Conservation (phyloP, 495 filamentous ascomycete species). For the Penicillium turbatum region DNA sequence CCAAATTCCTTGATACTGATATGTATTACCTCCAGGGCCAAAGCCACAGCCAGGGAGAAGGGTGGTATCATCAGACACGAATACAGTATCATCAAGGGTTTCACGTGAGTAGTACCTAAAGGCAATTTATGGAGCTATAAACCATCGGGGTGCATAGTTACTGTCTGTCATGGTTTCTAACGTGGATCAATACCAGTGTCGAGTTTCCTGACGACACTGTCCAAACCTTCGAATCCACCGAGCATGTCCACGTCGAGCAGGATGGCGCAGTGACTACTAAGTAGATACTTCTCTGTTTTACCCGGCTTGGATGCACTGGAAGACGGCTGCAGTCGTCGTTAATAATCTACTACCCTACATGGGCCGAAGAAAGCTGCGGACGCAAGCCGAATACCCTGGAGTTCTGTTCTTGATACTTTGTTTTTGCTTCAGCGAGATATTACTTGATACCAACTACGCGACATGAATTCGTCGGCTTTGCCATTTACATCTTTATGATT, state of each 20-base stretch:
- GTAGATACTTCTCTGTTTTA: conserved; percentile 27
- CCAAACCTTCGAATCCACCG: conserved; percentile 54
- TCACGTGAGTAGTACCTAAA: conserved; percentile 60
- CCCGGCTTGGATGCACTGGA: not conserved
- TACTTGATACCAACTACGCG: conserved; percentile 18
- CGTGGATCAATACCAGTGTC: conserved; percentile 50
- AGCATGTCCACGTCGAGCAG: conserved; percentile 72
- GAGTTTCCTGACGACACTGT: conserved; percentile 65
- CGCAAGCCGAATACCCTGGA: not conserved
- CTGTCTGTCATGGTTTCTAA: not conserved
- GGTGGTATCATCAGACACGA: conserved; percentile 80
- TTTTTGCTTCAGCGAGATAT: conserved; percentile 15
- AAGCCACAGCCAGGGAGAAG: conserved; percentile 60
- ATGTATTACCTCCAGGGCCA: conserved; percentile 51
- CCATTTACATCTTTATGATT: conserved; percentile 10
- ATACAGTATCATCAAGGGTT: conserved; percentile 82
- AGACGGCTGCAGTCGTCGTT: conserved; percentile 1
- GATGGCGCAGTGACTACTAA: conserved; percentile 70
- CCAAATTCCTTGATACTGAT: conserved; percentile 7
- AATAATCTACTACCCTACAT: not conserved
- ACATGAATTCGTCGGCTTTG: conserved; percentile 9
- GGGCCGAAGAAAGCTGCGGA: conserved; percentile 2
- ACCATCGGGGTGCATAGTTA: not conserved
- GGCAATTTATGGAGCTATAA: not conserved
- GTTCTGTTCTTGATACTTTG: conserved; percentile 8